Conservation (phyloP, 106 monocot genomes). For the Dioscorea zingiberensis region DNA sequence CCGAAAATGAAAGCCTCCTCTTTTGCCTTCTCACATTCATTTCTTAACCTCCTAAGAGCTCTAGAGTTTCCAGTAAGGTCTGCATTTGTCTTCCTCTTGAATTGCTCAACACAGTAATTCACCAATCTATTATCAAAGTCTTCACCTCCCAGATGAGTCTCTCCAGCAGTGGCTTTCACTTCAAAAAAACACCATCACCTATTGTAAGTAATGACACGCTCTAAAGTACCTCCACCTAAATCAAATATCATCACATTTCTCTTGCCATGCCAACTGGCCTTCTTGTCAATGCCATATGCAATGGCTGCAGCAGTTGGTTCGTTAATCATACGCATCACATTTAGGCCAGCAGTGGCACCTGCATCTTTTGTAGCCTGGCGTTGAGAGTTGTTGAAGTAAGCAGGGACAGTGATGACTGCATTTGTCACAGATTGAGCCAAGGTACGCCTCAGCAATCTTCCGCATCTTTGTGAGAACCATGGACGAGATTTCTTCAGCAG, state of each 20-base stretch:
- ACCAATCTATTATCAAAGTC: slow-evolving; percentile 67
- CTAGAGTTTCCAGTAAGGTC: slow-evolving; percentile 57
- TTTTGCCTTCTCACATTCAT: slow-evolving; percentile 63
- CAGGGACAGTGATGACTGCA: slow-evolving; percentile 29
- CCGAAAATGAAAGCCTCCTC: slow-evolving; percentile 66
- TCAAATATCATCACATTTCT: slow-evolving; percentile 68
- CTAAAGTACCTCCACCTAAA: slow-evolving; percentile 61
- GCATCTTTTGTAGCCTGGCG: slow-evolving; percentile 36
- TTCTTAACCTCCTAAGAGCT: slow-evolving; percentile 42
- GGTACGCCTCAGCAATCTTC: slow-evolving; percentile 48
- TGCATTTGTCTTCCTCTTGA: slow-evolving; percentile 63
- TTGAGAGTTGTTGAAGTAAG: slow-evolving; percentile 35
- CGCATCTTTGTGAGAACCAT: slow-evolving; percentile 58
- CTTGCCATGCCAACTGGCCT: slow-evolving; percentile 37
- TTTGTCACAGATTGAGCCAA: slow-evolving; percentile 24
- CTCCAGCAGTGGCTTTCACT: slow-evolving; percentile 63
- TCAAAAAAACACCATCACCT: slow-evolving; percentile 54
- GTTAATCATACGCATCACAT: slow-evolving; percentile 35
- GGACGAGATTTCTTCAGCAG: slow-evolving; percentile 53
- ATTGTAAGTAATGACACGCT: slow-evolving; percentile 55
- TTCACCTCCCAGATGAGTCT: slow-evolving; percentile 65
- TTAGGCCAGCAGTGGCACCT: slow-evolving; percentile 27
- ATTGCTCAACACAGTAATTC: slow-evolving; percentile 34
- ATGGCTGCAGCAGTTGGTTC: slow-evolving; percentile 44
- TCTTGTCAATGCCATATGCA: slow-evolving; percentile 57